Base-by-base conservation (phyloP, 2,329 filamentous ascomycete species). In the Monilinia aucupariae region DNA sequence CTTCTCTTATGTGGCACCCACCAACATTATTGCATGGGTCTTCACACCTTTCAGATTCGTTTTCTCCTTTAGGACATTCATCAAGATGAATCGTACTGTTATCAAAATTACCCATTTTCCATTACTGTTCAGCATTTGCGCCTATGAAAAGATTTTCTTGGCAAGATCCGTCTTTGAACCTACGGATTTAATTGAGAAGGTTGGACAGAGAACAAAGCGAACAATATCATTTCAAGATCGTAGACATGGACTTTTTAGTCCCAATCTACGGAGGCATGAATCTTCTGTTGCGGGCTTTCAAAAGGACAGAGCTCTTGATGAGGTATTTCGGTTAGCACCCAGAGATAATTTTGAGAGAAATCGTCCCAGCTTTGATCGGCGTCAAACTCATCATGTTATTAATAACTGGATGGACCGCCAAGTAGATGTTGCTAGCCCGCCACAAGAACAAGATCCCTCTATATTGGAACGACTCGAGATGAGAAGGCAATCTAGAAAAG, bases 51-150 rank as follows among this genome's bases (percentile, higher is more conserved):
- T 96, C 51, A 84, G 92, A 66, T 96, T 89, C 73, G 78, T 86
- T 70, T 86, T 97, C 78, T 86, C 92, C 0, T 86, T 97, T 69
- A 85, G 85, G 48, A 83, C 86, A 55, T 97, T 94, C 71, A 87
- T 97, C 67, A 87, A 85, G 72, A 78, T 96, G 66, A 97, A 97
- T 74, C 85, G 93, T n/a, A 88, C 85, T 0, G 85, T 96, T 65
- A 97, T 97, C 79, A 97, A 97, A 73, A 76, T 88, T 49, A 96
- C 92, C 0, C 93, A 97, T 75, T 88, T 94, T 66, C 92, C 93
- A 0, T 83, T 97, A 2, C 77, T 97, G 1, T 92, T 96, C 72
- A 81, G 84, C 63, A 96, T 97, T 62, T 97, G 90, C 71, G 70
- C 89, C 25, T 97, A 97, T 74, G 93, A 97, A 75, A 89, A 87